Conservation (phyloP, 2,329 filamentous ascomycete species). For the Cladosporium phlei region DNA sequence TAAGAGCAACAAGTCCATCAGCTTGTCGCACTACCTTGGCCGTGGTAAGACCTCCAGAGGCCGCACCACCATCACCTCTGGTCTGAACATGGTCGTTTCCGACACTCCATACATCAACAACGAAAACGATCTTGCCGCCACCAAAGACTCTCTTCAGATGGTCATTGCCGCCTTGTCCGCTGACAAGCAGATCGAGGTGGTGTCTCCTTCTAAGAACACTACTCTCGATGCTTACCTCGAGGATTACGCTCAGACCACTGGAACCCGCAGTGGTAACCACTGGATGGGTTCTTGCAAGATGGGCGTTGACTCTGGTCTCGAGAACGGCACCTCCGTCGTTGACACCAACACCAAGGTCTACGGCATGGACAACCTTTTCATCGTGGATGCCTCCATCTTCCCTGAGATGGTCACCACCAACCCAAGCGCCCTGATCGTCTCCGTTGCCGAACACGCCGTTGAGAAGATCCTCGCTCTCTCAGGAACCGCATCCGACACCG, state of each 20-base stretch:
- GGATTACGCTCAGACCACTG: conserved; percentile 38
- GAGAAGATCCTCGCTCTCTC: conserved; percentile 46
- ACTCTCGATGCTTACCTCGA: conserved; percentile 54
- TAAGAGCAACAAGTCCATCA: conserved; percentile 36
- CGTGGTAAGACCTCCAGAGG: conserved; percentile 60
- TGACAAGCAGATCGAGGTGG: conserved; percentile 53
- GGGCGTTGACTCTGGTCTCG: conserved; percentile 41
- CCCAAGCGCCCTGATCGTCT: conserved; percentile 61
- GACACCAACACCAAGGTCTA: conserved; percentile 49
- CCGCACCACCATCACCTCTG: conserved; percentile 55
- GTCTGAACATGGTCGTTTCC: conserved; percentile 55
- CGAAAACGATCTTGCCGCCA: conserved; percentile 56
- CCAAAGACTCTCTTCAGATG: conserved; percentile 60
- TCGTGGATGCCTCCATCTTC: conserved; percentile 65
- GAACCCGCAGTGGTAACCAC: conserved; percentile 41
- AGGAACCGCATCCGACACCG: not conserved
- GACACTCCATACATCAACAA: conserved; percentile 56
- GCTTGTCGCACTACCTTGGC: conserved; percentile 55
- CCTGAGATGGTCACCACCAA: conserved; percentile 66
- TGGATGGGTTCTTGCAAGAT: conserved; percentile 41
- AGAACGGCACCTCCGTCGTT: conserved; percentile 41
- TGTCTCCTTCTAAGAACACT: conserved; percentile 49
- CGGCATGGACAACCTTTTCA: conserved; percentile 63
- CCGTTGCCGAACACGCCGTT: conserved; percentile 58
- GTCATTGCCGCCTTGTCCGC: conserved; percentile 51